Percentiles rank a stretch among this genome's conserved stretches.
Conservation (phyloP, 352 stramenopile species). For the Pythium brassicae region DNA sequence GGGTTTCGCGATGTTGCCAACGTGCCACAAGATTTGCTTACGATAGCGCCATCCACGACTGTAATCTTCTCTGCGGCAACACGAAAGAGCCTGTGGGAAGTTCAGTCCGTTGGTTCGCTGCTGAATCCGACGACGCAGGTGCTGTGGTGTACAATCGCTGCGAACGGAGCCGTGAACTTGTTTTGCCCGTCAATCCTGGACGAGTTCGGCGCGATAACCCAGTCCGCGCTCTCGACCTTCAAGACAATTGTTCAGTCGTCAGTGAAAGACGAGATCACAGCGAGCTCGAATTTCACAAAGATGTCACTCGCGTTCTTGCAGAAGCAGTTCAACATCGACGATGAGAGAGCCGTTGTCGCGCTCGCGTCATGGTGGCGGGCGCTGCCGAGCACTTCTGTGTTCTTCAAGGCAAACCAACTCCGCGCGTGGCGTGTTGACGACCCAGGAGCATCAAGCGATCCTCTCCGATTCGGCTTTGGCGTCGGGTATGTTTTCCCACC, state of each 20-base stretch:
- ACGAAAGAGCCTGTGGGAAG: slow-evolving; percentile 43
- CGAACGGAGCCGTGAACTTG: slow-evolving; percentile 7
- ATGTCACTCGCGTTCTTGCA: slow-evolving; percentile 37
- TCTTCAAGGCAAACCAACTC: slow-evolving; percentile 43
- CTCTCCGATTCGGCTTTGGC: slow-evolving; percentile 39
- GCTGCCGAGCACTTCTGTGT: slow-evolving; percentile 30
- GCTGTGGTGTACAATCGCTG: slow-evolving; percentile 40
- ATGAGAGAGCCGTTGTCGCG: slow-evolving; percentile 17
- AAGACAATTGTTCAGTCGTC: slow-evolving; percentile 26
- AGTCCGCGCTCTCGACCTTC: slow-evolving; percentile 22
- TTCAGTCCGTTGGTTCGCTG: slow-evolving; percentile 28
- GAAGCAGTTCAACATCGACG: slow-evolving; percentile 23
- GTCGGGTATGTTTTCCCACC: slow-evolving; percentile 36
- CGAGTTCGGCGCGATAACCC: slow-evolving; percentile 29
- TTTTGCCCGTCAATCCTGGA: slow-evolving; percentile 34
- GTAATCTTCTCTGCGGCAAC: slow-evolving; percentile 14
- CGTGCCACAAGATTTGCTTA: slow-evolving; percentile 8
- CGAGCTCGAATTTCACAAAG: slow-evolving; percentile 28
- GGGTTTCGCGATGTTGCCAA: slow-evolving; percentile 11
- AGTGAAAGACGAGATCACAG: slow-evolving; percentile 19
- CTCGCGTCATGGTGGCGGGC: slow-evolving; percentile 41
- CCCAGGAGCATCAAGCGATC: slow-evolving; percentile 17
- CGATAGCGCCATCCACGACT: slow-evolving; percentile 5
- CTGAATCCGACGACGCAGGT: slow-evolving; percentile 37
- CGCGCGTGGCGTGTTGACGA: slow-evolving; percentile 25